A percentile compares a stretch with the other conserved stretches of the same genome.
Evolutionary conservation across 2,329 filamentous ascomycete genomes (phyloP).

Genomic region (Pseudocercospora fuligena): DNA sequence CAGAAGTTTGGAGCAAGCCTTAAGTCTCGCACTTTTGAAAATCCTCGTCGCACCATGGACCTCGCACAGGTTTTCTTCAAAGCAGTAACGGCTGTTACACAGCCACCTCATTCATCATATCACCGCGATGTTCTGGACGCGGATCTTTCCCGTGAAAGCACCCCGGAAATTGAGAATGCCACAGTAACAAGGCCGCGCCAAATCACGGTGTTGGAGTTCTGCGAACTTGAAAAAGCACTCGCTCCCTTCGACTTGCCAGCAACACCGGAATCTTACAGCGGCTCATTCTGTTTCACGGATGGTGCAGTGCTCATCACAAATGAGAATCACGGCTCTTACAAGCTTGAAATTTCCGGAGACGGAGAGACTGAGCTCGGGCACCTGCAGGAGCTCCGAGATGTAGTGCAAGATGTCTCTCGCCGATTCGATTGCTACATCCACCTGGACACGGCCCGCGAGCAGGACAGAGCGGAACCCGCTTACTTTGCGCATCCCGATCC

Average conservation of each 20-base stretch:
- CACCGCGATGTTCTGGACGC: no score
- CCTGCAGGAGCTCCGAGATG: not conserved
- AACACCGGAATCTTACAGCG: not conserved
- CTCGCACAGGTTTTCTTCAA: not conserved
- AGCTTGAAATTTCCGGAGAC: not conserved
- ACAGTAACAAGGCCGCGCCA: not conserved
- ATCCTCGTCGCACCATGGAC: not conserved
- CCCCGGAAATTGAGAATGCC: not conserved
- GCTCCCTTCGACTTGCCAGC: not conserved
- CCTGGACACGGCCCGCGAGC: not conserved
- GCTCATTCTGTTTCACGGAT: not conserved
- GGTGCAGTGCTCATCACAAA: not conserved
- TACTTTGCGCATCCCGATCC: not conserved
- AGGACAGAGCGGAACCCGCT: not conserved
- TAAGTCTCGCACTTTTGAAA: no score
- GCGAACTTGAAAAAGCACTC: not conserved
- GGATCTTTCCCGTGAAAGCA: not conserved
- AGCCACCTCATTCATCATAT: no score
- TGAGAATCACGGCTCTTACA: not conserved
- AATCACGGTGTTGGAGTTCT: not conserved
- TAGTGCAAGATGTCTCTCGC: not conserved
- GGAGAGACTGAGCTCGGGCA: not conserved
- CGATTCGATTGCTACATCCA: not conserved
- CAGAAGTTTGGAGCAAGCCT: no score
- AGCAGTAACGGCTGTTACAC: no score